phyloP scores from a whole-genome alignment of 768 basidiomycete species.

The Serpula lacrymans region DNA sequence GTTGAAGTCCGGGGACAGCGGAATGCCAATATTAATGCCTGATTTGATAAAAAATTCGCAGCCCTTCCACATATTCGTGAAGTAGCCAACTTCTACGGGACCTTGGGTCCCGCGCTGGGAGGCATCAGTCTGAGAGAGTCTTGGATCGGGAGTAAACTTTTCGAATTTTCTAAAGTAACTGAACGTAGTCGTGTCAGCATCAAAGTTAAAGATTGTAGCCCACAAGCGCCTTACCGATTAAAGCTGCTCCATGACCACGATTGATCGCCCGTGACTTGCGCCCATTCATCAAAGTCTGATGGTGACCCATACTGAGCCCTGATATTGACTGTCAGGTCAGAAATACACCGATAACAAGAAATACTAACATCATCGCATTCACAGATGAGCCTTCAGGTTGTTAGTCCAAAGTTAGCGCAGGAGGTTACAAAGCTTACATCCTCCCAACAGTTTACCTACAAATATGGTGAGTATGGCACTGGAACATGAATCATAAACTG shows the following conservation, averaged over 20 bases:
- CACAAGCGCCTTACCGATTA: too few species aligned
- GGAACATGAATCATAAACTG: background rate
- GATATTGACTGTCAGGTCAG: slow-evolving; percentile 17
- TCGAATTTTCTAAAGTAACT: slow-evolving; percentile 77
- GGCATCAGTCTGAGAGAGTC: slow-evolving; percentile 47
- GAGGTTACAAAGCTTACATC: slow-evolving; percentile 53
- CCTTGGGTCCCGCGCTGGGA: slow-evolving; percentile 48
- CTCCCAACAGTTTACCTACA: slow-evolving; percentile 65
- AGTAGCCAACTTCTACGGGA: slow-evolving; percentile 59
- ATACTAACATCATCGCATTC: background rate
- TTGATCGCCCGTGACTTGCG: slow-evolving; percentile 46
- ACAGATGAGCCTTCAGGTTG: background rate
- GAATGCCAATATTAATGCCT: slow-evolving; percentile 48
- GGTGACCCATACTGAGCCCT: slow-evolving; percentile 65
- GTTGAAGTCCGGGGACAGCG: slow-evolving; percentile 54
- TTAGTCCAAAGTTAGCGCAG: background rate
- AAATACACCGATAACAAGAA: too few species aligned
- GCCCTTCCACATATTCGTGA: slow-evolving; percentile 41
- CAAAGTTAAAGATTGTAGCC: too few species aligned
- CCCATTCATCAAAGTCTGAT: slow-evolving; percentile 69
- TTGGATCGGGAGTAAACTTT: slow-evolving; percentile 46
- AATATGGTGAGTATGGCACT: background rate
- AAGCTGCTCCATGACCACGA: slow-evolving; percentile 60
- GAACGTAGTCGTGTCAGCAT: too few species aligned
- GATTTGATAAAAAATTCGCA: slow-evolving; percentile 54